A percentile compares a stretch with the other conserved stretches of the same genome.
These are phyloP conservation scores for Jatropha curcas DNA, from an alignment of 345 rosid genomes.

Conservation along the genomic window DNA sequence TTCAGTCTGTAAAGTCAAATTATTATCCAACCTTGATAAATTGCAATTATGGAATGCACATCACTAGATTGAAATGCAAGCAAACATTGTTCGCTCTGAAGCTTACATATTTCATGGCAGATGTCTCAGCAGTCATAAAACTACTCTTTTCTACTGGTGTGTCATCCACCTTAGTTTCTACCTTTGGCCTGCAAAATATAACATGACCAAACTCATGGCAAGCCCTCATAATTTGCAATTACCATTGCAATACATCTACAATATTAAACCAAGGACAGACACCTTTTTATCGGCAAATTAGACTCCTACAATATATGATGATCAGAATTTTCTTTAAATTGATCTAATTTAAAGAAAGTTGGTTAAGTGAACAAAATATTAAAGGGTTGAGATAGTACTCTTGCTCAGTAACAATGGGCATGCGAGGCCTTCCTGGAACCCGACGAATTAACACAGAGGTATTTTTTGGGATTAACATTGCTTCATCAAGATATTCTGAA, in stretches of 20 bases:
- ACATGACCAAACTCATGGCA: conserved; percentile 28
- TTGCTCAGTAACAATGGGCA: conserved; percentile 82
- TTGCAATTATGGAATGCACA: background rate
- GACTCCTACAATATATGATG: background rate
- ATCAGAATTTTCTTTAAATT: background rate
- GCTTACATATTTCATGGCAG: conserved; percentile 68
- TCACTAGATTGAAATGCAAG: background rate
- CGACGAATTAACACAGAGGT: conserved; percentile 96
- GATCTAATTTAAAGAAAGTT: conserved; percentile 21
- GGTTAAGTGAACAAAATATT: conserved; percentile 21
- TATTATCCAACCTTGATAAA: background rate
- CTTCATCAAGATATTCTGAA: conserved; percentile 99
- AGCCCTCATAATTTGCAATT: conserved; percentile 16
- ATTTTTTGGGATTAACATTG: conserved; percentile 92
- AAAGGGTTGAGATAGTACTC: conserved; percentile 76
- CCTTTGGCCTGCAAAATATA: conserved; percentile 63
- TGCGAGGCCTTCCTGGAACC: conserved; percentile 96
- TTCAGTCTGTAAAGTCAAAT: conserved; percentile 51
- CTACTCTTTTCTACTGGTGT: conserved; percentile 49
- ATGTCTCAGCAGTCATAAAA: conserved; percentile 48
- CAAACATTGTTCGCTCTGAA: background rate
- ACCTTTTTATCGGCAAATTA: background rate
- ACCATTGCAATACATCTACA: background rate
- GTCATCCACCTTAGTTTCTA: conserved; percentile 51
- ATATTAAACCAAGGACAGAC: background rate